Evolutionary conservation across 2,329 filamentous ascomycete species (phyloP).

Genomic region (Zymoseptoria ardabiliae): DNA sequence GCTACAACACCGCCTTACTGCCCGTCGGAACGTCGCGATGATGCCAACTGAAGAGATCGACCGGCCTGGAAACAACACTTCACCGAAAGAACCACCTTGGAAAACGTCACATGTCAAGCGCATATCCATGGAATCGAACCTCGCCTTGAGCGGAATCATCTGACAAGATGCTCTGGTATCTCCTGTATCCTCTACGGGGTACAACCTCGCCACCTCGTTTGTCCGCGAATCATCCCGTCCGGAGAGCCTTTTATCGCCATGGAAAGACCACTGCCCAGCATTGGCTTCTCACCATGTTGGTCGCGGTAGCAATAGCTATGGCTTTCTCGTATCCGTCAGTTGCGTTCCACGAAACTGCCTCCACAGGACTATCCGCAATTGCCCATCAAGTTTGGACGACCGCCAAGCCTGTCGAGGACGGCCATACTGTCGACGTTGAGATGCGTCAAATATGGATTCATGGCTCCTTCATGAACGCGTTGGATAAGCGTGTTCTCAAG

Average conservation of each 20-base stretch:
- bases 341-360: constrained; percentile 65
- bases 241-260: constrained; percentile 59
- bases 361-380: constrained; percentile 62
- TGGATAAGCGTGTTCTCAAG: constrained; percentile 57
- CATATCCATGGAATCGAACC: not conserved
- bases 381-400: constrained; percentile 73
- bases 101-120: not conserved
- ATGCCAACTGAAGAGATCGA: not conserved
- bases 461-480: constrained; percentile 70
- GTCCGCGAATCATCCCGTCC: constrained; percentile 57
- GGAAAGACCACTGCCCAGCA: constrained; percentile 64
- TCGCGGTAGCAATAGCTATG: constrained; percentile 65
- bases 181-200: constrained; percentile 69
- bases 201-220: constrained; percentile 67
- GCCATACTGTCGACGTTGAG: constrained; percentile 58
- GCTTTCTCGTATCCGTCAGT: constrained; percentile 67
- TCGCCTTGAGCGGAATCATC: not conserved
- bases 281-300: constrained; percentile 64
- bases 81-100: not conserved
- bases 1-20: not conserved
- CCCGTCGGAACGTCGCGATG: not conserved
- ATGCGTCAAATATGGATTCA: constrained; percentile 80
- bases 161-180: constrained; percentile 33
- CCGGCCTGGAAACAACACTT: not conserved
- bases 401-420: constrained; percentile 27